These are phyloP conservation scores for Gaillardinia entomophila DNA, from an alignment of 805 yeast species.

Conservation along the genomic window DNA sequence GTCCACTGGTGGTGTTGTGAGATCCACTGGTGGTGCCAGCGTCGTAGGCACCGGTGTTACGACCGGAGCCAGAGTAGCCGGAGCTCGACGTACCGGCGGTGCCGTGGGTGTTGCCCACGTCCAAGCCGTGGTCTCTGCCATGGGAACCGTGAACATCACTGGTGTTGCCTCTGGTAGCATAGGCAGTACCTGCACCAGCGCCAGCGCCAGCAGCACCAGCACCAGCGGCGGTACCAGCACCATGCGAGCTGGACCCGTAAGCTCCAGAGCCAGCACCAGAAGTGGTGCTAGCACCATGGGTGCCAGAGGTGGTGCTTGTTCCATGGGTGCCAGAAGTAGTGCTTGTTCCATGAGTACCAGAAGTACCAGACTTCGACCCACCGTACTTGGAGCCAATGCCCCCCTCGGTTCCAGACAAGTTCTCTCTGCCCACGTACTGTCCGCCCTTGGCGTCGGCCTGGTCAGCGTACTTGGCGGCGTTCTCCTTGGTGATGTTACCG, in stretches of 20 bases:
- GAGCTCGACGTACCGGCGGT: no score
- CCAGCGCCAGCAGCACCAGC: constrained; percentile 5
- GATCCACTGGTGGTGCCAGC: background rate
- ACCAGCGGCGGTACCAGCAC: no score
- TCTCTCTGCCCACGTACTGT: constrained; percentile 7
- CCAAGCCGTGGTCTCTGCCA: no score
- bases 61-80: constrained; percentile 4
- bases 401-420: constrained; percentile 13
- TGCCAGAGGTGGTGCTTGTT: no score
- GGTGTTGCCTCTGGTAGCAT: no score
- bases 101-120: no score
- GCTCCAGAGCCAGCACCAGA: no score
- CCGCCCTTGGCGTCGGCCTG: constrained; percentile 21
- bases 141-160: no score
- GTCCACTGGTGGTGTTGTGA: background rate
- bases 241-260: no score
- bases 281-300: no score
- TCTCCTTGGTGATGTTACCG: constrained; percentile 21
- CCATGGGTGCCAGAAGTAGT: no score
- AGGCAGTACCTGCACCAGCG: constrained; percentile 5
- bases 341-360: no score
- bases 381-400: constrained; percentile 25
- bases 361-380: constrained; percentile 7
- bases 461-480: constrained; percentile 22
- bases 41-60: constrained; percentile 2